These are phyloP conservation scores for Podospora pseudoanserina DNA, from an alignment of 495 filamentous ascomycete genomes.

Conservation along the genomic window DNA sequence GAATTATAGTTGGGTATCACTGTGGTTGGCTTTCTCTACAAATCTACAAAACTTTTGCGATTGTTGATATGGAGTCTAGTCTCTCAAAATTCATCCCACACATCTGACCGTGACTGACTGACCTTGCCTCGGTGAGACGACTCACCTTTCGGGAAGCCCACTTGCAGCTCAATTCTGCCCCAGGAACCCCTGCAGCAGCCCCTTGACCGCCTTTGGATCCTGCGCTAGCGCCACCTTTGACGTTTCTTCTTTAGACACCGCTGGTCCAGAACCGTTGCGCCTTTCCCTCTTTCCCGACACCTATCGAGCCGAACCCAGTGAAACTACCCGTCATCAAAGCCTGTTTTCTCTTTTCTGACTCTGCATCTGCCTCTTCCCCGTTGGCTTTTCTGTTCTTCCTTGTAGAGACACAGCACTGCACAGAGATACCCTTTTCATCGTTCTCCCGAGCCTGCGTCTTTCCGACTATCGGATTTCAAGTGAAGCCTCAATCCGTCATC, in stretches of 20 bases:
- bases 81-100: slow-evolving; percentile 9
- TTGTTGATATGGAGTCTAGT: not conserved
- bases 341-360: not conserved
- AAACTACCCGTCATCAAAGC: slow-evolving; percentile 1
- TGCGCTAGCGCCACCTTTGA: slow-evolving; percentile 7
- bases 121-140: not conserved
- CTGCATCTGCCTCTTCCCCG: not conserved
- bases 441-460: not conserved
- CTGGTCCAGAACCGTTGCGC: not conserved
- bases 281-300: slow-evolving; percentile 1
- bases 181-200: not conserved
- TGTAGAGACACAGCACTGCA: not conserved
- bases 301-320: slow-evolving; percentile 2
- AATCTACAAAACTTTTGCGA: not conserved
- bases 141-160: not conserved
- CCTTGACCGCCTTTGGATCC: slow-evolving; percentile 9
- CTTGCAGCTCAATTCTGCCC: slow-evolving; percentile 5
- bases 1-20: not conserved
- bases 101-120: not conserved
- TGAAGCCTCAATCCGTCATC: slow-evolving; percentile 15
- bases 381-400: not conserved
- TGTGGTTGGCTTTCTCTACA: not conserved
- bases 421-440: not conserved
- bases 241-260: slow-evolving; percentile 3
- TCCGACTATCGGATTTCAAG: slow-evolving; percentile 20